phyloP scores from a whole-genome alignment of 2,329 filamentous ascomycete species.

The Clonostachys chloroleuca region DNA sequence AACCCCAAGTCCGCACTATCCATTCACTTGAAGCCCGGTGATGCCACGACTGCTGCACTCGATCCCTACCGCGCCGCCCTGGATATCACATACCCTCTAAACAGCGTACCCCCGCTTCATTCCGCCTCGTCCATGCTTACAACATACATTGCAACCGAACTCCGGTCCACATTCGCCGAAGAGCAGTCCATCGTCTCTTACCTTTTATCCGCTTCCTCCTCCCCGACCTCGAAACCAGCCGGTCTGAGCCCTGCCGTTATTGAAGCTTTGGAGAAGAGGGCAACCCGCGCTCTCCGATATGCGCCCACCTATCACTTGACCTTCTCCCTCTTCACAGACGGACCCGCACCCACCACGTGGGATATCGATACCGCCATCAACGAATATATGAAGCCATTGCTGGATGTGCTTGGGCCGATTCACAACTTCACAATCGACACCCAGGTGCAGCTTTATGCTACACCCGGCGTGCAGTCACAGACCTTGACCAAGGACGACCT shows the following conservation, averaged over 20 bases:
- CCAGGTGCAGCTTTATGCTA: conserved; percentile 92
- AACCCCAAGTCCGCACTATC: conserved; percentile 46
- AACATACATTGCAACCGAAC: conserved; percentile 71
- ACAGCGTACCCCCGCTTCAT: conserved; percentile 60
- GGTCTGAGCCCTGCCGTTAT: conserved; percentile 44
- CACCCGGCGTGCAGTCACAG: conserved; percentile 55
- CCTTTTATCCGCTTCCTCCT: conserved; percentile 50
- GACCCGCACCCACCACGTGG: conserved; percentile 78
- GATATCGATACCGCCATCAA: conserved; percentile 80
- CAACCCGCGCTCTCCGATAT: conserved; percentile 84
- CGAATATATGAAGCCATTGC: conserved; percentile 76
- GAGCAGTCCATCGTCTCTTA: conserved; percentile 84
- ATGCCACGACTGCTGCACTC: conserved; percentile 56
- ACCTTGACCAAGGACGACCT: conserved; percentile 80
- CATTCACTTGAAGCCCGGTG: conserved; percentile 64
- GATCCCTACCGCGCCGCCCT: conserved; percentile 67
- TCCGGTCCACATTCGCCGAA: conserved; percentile 77
- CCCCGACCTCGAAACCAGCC: conserved; percentile 43
- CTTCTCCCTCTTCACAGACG: conserved; percentile 88
- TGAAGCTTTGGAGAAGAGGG: conserved; percentile 61
- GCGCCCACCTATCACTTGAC: conserved; percentile 92
- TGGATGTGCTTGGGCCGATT: conserved; percentile 74
- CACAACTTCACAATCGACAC: conserved; percentile 96
- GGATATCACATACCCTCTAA: conserved; percentile 72
- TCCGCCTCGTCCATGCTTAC: conserved; percentile 71